Percentiles rank a stretch among this genome's conserved stretches.
Evolutionary conservation across 768 basidiomycete species (phyloP).

Genomic region (Collybia sp.): DNA sequence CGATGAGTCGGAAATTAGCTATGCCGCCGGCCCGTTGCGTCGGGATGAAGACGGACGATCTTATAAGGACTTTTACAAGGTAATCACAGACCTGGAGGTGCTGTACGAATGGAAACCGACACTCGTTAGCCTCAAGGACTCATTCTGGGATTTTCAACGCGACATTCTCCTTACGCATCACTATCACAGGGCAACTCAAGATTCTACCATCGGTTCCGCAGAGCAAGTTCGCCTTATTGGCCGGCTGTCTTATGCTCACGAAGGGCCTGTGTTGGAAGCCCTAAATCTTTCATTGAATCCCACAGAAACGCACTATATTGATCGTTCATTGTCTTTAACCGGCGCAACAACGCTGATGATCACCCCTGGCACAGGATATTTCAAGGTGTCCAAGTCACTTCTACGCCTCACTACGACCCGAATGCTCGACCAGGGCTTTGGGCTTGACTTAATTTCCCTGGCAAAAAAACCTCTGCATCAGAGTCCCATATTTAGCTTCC

Average conservation of each 20-base stretch:
- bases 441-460: conserved; percentile 82
- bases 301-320: conserved; percentile 91
- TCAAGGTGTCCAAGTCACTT: conserved; percentile 85
- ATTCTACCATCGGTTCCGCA: conserved; percentile 37
- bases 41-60: conserved; percentile 69
- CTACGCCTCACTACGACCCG: conserved; percentile 90
- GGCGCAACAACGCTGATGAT: conserved; percentile 81
- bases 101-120: conserved; percentile 85
- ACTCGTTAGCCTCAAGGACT: conserved; percentile 80
- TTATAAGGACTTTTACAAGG: conserved; percentile 97
- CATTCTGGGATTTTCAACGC: conserved; percentile 87
- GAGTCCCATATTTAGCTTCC: conserved; percentile 90
- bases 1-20: conserved; percentile 72
- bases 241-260: conserved; percentile 79
- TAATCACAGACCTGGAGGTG: conserved; percentile 90
- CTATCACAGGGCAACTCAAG: conserved; percentile 65
- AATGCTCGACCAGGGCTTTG: conserved; percentile 91
- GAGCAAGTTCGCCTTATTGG: conserved; percentile 72
- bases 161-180: conserved; percentile 90
- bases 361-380: conserved; percentile 93
- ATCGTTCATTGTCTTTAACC: conserved; percentile 88
- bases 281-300: conserved; percentile 91
- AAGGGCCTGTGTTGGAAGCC: conserved; percentile 93
- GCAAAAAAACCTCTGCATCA: conserved; percentile 91
- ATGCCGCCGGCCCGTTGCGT: conserved; percentile 78